Evolutionary conservation across 441 rosid species (phyloP), one percentile per base, ranked within the genome.

Genomic region (Geranium incanum): DNA sequence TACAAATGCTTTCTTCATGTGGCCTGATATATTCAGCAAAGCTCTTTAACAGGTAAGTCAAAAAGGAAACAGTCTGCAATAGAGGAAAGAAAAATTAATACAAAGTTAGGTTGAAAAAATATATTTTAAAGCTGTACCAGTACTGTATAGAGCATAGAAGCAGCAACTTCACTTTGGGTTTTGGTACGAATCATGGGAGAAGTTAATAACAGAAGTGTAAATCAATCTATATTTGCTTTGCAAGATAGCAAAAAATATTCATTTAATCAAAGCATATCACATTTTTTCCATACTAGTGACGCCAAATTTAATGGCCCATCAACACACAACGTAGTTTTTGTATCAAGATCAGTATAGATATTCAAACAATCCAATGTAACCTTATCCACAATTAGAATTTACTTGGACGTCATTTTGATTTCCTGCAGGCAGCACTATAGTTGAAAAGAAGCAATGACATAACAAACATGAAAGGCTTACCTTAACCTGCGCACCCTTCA

Each of bases 401-500:
- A 64, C 33, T 38, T 55, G 21, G 36, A 55, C 12, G 21, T 37
- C 33, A 28, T 28, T 18, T 18, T 72, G 37, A 76, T 28, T 38
- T 39, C 7, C 16, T 41, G 21, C 64, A 50, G 36, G 9, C 21
- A 37, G 48, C 38, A 28, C 33, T 28, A 28, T 28, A 63, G 36
- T 11, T 63, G 4, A 11, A 63, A 63, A 8, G 66, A 23, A 19
- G n/a, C 1, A 18, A 52, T 68, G 1, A 18, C 39, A 33, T 13
- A 9, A 36, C 68, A 5, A 71, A 41, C 33, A 2, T 11, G 74
- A 72, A 55, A 33, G 23, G 69, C 90, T 79, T 78, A 93, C 99
- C 97, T 95, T 95, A 85, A 91, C 99, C 80, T 91, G 99, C 41
- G 99, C 97, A 79, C 97, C 97, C 81, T 95, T 95, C 76, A 95